Conservation (phyloP, 495 filamentous ascomycete genomes). For the Bryoglossum gracile region DNA sequence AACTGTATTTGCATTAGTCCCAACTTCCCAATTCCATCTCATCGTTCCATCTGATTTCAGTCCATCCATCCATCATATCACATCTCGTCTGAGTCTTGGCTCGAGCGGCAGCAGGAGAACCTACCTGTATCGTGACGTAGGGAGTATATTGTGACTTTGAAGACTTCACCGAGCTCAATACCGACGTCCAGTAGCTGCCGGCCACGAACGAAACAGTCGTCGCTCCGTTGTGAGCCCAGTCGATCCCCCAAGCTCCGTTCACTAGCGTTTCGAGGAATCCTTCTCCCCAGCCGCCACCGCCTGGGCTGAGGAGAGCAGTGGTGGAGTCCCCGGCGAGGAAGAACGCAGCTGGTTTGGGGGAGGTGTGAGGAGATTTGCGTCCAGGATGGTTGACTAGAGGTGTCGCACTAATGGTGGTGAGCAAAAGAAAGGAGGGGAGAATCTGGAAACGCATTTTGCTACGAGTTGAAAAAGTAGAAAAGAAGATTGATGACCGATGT, state of each 20-base stretch:
- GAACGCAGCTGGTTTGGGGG: slow-evolving; percentile 36
- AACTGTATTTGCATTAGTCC: slow-evolving; percentile 30
- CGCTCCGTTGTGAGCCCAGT: slow-evolving; percentile 43
- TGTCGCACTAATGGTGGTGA: too few species aligned
- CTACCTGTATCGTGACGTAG: slow-evolving; percentile 40
- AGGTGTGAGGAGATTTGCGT: too few species aligned
- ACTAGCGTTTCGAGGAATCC: slow-evolving; percentile 40
- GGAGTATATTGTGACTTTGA: slow-evolving; percentile 27
- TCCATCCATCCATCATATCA: too few species aligned
- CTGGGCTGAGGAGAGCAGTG: slow-evolving; percentile 31
- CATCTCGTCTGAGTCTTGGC: too few species aligned
- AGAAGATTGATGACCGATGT: too few species aligned
- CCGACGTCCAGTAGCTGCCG: slow-evolving; percentile 40
- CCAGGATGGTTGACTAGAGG: too few species aligned
- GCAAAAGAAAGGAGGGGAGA: too few species aligned
- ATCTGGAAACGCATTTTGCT: too few species aligned
- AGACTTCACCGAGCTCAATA: slow-evolving; percentile 27
- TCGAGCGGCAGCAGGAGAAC: neutral
- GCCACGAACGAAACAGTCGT: slow-evolving; percentile 42
- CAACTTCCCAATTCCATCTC: too few species aligned
- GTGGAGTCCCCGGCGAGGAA: slow-evolving; percentile 48
- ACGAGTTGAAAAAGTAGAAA: too few species aligned
- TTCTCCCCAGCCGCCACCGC: slow-evolving; percentile 40
- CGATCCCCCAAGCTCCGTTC: slow-evolving; percentile 35
- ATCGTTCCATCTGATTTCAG: too few species aligned